Conservation (phyloP, 768 basidiomycete species). For the Suillus luteus region DNA sequence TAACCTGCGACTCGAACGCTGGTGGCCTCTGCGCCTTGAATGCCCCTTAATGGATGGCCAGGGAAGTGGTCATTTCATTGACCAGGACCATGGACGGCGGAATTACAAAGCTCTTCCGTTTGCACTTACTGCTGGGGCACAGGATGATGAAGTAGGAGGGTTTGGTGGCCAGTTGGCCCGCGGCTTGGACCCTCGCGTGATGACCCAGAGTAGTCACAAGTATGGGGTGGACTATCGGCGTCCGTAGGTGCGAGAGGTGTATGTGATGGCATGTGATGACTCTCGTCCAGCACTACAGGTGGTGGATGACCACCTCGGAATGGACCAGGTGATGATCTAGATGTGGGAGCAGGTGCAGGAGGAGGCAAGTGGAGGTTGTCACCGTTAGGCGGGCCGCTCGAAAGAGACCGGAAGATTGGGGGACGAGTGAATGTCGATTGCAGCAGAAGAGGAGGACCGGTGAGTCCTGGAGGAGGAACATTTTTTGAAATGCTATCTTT, state of each 20-base stretch:
- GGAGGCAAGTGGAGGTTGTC: constrained; percentile 54
- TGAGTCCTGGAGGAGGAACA: constrained; percentile 61
- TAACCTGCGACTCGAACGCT: not conserved
- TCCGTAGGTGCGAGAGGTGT: constrained; percentile 80
- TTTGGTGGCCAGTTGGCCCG: constrained; percentile 58
- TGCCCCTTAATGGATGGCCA: constrained; percentile 36
- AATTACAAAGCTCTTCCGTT: constrained; percentile 35
- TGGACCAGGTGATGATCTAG: constrained; percentile 65
- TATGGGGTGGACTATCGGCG: constrained; percentile 56
- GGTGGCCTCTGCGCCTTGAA: not conserved
- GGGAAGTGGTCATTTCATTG: constrained; percentile 60
- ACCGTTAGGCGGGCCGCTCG: constrained; percentile 52
- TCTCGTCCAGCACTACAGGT: constrained; percentile 77
- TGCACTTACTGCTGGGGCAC: constrained; percentile 59
- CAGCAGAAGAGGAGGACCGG: constrained; percentile 66
- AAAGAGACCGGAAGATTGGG: constrained; percentile 65
- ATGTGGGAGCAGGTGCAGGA: constrained; percentile 50
- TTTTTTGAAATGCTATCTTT: constrained; percentile 27
- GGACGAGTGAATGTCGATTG: constrained; percentile 48
- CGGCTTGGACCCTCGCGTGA: constrained; percentile 46
- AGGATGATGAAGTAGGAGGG: constrained; percentile 67
- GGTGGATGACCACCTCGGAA: constrained; percentile 85
- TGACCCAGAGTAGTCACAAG: constrained; percentile 58
- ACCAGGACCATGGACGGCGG: constrained; percentile 36
- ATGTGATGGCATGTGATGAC: constrained; percentile 64